Base-by-base conservation (phyloP, 306 rosid species). In the Quercus variabilis region DNA sequence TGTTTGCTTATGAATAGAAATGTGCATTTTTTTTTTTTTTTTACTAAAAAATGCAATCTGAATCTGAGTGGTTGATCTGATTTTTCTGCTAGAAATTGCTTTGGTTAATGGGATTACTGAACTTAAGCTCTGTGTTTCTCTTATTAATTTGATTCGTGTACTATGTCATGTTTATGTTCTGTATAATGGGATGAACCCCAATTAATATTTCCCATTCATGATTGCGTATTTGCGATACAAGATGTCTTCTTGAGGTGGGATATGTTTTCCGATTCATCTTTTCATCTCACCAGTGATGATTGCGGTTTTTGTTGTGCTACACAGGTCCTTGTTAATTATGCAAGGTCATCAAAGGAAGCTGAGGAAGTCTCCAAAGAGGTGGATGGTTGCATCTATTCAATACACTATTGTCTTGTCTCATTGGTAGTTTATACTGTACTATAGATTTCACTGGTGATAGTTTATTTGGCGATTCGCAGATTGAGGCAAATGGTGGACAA, bases 301-400 rank as follows among this genome's bases (percentile, higher is more conserved):
- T 28, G 59, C 74, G 74, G 26, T 28, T 46, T 82, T 60, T 71
- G 64, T 56, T 71, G 52, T 69, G 26, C 57, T 73, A 77, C 78
- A 41, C 83, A 95, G 98, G 98, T 95, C 69, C 87, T 95, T 74
- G 92, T 95, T 56, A 92, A 95, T 82, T 95, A 95, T 46, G 99
- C 97, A 54, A 92, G 99, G 78, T 95, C 96, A 41, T 89, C 98
- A 76, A 90, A 90, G 90, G 99, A 90, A 87, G 99, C 97, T 1
- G 99, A 91, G 80, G 97, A 95, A 80, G 98, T 92, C 77, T 85
- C 93, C 77, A 91, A 91, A 86, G 93, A 91, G 99, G 99, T 92
- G 81, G 73, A 67, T 55, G 30, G 79, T 23, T 38, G 17, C 14
- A 26, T 20, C n/a, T 43, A 75, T n/a, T 51, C 57, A 7, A 38